phyloP scores from a whole-genome alignment of 177 flowering plant species.

The Telopea speciosissima region DNA sequence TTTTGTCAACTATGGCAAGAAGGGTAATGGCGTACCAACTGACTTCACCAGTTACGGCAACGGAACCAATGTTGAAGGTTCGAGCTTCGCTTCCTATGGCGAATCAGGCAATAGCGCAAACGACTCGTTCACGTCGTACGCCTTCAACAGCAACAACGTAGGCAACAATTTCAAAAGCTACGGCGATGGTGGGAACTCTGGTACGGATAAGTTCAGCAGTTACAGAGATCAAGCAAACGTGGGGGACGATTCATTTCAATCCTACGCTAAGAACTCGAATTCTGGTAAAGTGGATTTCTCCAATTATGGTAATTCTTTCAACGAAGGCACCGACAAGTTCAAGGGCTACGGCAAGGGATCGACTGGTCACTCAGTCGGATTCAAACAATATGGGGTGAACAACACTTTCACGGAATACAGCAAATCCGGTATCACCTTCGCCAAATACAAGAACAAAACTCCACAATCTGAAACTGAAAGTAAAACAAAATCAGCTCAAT shows the following conservation, averaged over 20 bases:
- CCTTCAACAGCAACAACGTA: slow-evolving; percentile 48
- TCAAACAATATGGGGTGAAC: slow-evolving; percentile 52
- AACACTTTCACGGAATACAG: slow-evolving; percentile 54
- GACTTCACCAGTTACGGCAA: slow-evolving; percentile 48
- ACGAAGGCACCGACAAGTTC: slow-evolving; percentile 54
- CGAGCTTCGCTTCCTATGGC: slow-evolving; percentile 54
- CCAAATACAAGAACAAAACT: slow-evolving; percentile 31
- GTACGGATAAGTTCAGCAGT: slow-evolving; percentile 31
- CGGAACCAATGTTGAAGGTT: slow-evolving; percentile 45
- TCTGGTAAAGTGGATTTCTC: slow-evolving; percentile 38
- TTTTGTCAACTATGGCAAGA: slow-evolving; percentile 58
- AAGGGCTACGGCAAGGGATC: slow-evolving; percentile 56
- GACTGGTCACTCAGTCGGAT: slow-evolving; percentile 25
- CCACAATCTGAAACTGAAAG: background rate
- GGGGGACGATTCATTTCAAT: slow-evolving; percentile 56
- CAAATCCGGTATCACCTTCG: slow-evolving; percentile 38
- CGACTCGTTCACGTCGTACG: slow-evolving; percentile 58
- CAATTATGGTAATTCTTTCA: slow-evolving; percentile 68
- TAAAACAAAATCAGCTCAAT: slow-evolving; percentile 13
- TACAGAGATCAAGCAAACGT: slow-evolving; percentile 65
- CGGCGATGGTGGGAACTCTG: slow-evolving; percentile 44
- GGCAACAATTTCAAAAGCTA: slow-evolving; percentile 50
- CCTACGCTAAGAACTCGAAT: slow-evolving; percentile 54
- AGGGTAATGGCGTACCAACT: slow-evolving; percentile 37
- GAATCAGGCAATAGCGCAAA: slow-evolving; percentile 40